Percentiles rank a stretch among this genome's conserved stretches.
These are phyloP conservation scores for Aspergillus sp. DNA, from an alignment of 2,329 filamentous ascomycete species.

Conservation along the genomic window DNA sequence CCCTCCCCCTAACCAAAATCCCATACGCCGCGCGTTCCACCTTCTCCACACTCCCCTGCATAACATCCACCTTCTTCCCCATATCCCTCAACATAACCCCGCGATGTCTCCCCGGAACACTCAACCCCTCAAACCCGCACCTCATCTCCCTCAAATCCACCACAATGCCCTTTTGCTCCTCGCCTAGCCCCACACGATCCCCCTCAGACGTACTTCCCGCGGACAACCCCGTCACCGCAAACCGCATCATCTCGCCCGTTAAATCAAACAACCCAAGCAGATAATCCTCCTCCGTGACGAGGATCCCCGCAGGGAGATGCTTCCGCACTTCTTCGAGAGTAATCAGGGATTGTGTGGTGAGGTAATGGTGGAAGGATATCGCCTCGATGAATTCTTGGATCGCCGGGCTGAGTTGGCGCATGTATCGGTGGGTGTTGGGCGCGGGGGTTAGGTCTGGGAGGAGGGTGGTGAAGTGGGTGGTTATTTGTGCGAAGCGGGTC, in stretches of 20 bases:
- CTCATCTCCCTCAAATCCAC: conserved; percentile 78
- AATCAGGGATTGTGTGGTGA: conserved; percentile 74
- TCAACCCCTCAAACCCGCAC: conserved; percentile 72
- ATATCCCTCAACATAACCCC: conserved; percentile 61
- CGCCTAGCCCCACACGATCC: background rate
- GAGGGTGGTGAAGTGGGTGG: conserved; percentile 67
- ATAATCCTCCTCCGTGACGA: conserved; percentile 80
- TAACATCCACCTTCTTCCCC: conserved; percentile 79
- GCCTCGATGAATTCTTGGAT: conserved; percentile 96
- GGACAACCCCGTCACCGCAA: conserved; percentile 85
- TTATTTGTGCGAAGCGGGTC: conserved; percentile 70
- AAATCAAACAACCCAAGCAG: conserved; percentile 89
- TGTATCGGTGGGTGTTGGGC: conserved; percentile 81
- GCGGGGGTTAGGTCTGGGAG: conserved; percentile 73
- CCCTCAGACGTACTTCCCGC: conserved; percentile 53
- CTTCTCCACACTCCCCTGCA: conserved; percentile 87
- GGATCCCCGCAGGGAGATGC: conserved; percentile 53
- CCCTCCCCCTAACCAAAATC: conserved; percentile 80
- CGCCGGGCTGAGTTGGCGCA: conserved; percentile 71
- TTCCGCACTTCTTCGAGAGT: conserved; percentile 62
- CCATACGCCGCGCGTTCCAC: conserved; percentile 91
- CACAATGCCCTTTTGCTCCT: conserved; percentile 66
- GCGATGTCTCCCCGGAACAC: conserved; percentile 54
- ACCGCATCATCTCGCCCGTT: conserved; percentile 95
- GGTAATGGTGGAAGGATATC: conserved; percentile 83